Percentiles rank a stretch among this genome's conserved stretches.
phyloP scores from a whole-genome alignment of 139 green algal genomes.

The Zygnema cylindricum region DNA sequence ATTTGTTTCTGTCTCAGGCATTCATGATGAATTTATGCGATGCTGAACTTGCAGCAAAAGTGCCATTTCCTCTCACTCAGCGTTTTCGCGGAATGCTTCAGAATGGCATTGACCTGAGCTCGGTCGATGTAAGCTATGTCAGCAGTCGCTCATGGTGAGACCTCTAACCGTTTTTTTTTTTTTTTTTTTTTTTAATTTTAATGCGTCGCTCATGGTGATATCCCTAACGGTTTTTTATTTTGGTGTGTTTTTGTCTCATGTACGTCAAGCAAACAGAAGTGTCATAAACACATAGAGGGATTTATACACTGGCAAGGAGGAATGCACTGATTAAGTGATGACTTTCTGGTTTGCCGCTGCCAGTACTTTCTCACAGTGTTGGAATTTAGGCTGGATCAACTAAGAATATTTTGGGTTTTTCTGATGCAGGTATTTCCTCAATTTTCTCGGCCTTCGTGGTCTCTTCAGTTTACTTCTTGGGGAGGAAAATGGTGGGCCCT shows the following conservation, averaged over 20 bases:
- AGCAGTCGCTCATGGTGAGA: conserved; percentile 67
- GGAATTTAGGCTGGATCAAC: too few species aligned
- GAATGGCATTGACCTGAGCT: conserved; percentile 66
- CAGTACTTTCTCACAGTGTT: too few species aligned
- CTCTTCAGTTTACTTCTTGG: conserved; percentile 66
- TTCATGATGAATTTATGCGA: too few species aligned
- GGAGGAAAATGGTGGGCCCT: conserved; percentile 56
- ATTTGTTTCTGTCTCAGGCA: too few species aligned
- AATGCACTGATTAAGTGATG: too few species aligned
- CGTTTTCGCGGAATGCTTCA: conserved; percentile 69
- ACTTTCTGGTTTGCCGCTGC: too few species aligned
- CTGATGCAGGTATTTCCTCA: conserved; percentile 72
- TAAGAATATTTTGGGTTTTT: too few species aligned
- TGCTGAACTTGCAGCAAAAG: conserved; percentile 63
- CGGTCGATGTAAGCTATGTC: conserved; percentile 72
- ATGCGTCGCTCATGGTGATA: too few species aligned
- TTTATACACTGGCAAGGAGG: too few species aligned
- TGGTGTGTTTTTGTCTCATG: neutral
- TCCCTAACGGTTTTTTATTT: neutral
- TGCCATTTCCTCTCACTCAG: conserved; percentile 71
- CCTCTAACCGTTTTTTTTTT: neutral
- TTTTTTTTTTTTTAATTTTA: too few species aligned
- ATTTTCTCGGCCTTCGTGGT: conserved; percentile 66
- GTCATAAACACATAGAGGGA: conserved; percentile 14
- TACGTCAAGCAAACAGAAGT: neutral